phyloP scores from a whole-genome alignment of 2,329 filamentous ascomycete genomes.

The Claviceps pusilla region DNA sequence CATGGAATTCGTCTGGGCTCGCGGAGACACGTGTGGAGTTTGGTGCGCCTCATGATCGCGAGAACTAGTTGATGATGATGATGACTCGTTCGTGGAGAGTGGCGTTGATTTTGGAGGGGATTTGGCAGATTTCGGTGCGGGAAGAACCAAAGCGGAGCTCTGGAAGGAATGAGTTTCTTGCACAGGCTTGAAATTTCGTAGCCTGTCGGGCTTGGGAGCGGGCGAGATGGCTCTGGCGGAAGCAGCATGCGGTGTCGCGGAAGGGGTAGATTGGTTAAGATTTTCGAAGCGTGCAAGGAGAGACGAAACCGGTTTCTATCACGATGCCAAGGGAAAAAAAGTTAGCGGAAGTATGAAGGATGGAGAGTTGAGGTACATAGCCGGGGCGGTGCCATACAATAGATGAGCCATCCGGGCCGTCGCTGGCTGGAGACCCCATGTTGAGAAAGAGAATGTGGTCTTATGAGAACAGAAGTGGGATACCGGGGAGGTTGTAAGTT shows the following conservation, averaged over 20 bases:
- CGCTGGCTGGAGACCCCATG: slow-evolving; percentile 19
- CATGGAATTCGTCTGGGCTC: slow-evolving; percentile 9
- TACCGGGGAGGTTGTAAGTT: not conserved
- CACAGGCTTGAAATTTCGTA: slow-evolving; percentile 25
- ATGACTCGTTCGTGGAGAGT: slow-evolving; percentile 6
- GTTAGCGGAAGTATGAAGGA: not conserved
- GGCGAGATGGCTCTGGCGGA: slow-evolving; percentile 22
- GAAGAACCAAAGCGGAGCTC: not conserved
- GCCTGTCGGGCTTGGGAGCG: slow-evolving; percentile 27
- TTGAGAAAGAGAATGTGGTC: slow-evolving; percentile 9
- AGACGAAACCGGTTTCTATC: slow-evolving; percentile 66
- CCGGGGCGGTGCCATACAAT: slow-evolving; percentile 41
- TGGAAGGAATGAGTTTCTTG: slow-evolving; percentile 15
- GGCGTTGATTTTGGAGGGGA: slow-evolving; percentile 15
- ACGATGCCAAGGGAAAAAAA: not conserved
- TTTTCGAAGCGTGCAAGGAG: slow-evolving; percentile 71
- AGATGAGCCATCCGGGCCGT: slow-evolving; percentile 62
- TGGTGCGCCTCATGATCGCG: slow-evolving; percentile 10
- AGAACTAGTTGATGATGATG: slow-evolving; percentile 4
- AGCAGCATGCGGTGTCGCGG: slow-evolving; percentile 10
- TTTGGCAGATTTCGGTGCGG: slow-evolving; percentile 3
- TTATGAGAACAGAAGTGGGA: slow-evolving; percentile 3
- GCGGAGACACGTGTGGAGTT: slow-evolving; percentile 13
- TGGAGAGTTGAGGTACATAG: not conserved
- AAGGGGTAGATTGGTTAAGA: slow-evolving; percentile 26